Conservation (phyloP, 2,329 filamentous ascomycete genomes). For the Acrocalymma vagum region DNA sequence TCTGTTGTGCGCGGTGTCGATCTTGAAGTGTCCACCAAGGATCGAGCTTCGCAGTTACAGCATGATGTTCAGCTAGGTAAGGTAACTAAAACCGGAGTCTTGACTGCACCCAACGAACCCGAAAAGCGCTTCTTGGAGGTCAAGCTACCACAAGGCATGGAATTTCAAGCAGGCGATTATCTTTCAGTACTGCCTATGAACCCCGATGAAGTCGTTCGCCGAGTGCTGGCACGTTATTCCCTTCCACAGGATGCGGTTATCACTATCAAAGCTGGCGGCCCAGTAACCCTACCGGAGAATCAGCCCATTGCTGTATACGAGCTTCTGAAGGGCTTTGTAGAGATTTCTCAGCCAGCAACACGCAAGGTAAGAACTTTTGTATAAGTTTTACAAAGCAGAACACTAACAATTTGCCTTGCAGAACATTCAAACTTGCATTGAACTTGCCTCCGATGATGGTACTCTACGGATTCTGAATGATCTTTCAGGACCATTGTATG, state of each 20-base stretch:
- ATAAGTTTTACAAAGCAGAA: neutral
- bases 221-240: constrained; percentile 16
- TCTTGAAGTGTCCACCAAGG: too few species aligned
- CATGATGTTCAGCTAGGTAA: too few species aligned
- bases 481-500: constrained; percentile 35
- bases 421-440: constrained; percentile 8
- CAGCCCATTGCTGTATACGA: constrained; percentile 10
- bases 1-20: too few species aligned
- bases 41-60: too few species aligned
- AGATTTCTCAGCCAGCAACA: constrained; percentile 18
- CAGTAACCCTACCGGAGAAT: constrained; percentile 11
- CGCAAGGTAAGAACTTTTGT: constrained; percentile 13
- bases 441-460: neutral
- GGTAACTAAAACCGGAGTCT: too few species aligned
- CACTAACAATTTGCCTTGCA: neutral
- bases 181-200: constrained; percentile 76
- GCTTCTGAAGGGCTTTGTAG: constrained; percentile 16
- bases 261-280: too few species aligned
- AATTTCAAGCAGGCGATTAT: constrained; percentile 76
- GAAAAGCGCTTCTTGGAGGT: too few species aligned
- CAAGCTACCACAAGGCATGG: constrained; percentile 49
- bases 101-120: too few species aligned
- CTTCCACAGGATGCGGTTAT: constrained; percentile 20
- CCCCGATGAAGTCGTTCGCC: constrained; percentile 19
- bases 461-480: constrained; percentile 3